Evolutionary conservation across 768 basidiomycete genomes (phyloP).

Genomic region (Termitomyces sp.): DNA sequence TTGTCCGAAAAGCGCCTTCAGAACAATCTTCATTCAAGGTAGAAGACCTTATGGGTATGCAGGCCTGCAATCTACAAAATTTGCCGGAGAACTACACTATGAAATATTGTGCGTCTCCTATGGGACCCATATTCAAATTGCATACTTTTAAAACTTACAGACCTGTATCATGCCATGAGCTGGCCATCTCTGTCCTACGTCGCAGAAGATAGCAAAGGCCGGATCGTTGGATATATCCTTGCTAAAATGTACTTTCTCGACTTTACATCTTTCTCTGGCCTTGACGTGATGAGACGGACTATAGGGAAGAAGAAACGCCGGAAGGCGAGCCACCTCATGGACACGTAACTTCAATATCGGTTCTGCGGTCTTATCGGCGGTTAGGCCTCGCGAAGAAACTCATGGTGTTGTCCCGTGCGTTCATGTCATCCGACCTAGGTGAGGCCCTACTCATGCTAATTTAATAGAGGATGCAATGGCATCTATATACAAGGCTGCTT

Average conservation of each 20-base stretch:
- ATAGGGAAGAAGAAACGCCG: constrained; percentile 61
- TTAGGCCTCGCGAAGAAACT: constrained; percentile 92
- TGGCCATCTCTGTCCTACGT: constrained; percentile 96
- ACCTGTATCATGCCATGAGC: constrained; percentile 89
- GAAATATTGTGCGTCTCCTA: constrained; percentile 55
- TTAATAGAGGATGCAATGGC: constrained; percentile 86
- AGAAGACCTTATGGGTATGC: constrained; percentile 91
- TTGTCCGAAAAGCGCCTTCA: neutral
- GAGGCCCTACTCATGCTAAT: neutral
- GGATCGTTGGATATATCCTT: constrained; percentile 92
- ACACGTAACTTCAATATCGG: constrained; percentile 96
- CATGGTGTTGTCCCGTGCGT: constrained; percentile 91
- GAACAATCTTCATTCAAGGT: constrained; percentile 39
- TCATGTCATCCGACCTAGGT: neutral
- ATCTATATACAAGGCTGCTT: constrained; percentile 76
- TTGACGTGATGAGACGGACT: constrained; percentile 11
- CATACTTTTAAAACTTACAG: constrained; percentile 27
- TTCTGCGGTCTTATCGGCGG: constrained; percentile 84
- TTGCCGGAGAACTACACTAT: constrained; percentile 93
- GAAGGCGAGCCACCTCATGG: constrained; percentile 75
- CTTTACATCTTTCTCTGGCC: constrained; percentile 4
- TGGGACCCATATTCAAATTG: neutral
- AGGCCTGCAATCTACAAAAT: constrained; percentile 92
- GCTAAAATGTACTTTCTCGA: constrained; percentile 73
- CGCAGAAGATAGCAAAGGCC: constrained; percentile 86